These are phyloP conservation scores for Populus hybrid DNA, from an alignment of 441 rosid species.

Conservation along the genomic window DNA sequence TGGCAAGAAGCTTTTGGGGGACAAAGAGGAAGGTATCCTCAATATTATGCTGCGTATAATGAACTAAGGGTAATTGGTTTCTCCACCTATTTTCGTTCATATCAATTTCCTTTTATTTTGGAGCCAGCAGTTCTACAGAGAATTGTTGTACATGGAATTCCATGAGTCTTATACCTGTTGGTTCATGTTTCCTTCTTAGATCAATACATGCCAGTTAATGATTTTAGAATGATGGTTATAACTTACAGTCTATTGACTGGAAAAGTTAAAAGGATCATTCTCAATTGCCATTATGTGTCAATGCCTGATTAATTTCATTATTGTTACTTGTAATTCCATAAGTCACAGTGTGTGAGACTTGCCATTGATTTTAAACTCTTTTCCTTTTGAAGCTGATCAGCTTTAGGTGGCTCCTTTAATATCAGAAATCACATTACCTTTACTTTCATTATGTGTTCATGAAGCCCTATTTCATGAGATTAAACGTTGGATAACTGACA, in stretches of 20 bases:
- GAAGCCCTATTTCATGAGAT: background rate
- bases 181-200: background rate
- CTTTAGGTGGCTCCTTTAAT: background rate
- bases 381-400: background rate
- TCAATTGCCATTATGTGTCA: background rate
- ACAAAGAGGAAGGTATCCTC: constrained; percentile 78
- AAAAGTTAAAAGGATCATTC: background rate
- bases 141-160: background rate
- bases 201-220: background rate
- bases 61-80: constrained; percentile 70
- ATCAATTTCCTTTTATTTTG: background rate
- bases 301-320: background rate
- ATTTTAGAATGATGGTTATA: background rate
- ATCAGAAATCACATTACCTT: background rate
- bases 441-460: background rate
- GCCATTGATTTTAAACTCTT: background rate
- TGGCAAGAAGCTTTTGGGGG: constrained; percentile 99
- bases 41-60: constrained; percentile 77
- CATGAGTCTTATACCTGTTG: background rate
- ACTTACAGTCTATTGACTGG: background rate
- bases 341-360: background rate
- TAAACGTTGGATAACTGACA: constrained; percentile 26
- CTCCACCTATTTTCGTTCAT: background rate
- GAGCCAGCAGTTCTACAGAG: background rate
- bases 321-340: background rate